Base-by-base conservation (phyloP, 2,329 filamentous ascomycete species). In the Ambrosiella cleistominuta region DNA sequence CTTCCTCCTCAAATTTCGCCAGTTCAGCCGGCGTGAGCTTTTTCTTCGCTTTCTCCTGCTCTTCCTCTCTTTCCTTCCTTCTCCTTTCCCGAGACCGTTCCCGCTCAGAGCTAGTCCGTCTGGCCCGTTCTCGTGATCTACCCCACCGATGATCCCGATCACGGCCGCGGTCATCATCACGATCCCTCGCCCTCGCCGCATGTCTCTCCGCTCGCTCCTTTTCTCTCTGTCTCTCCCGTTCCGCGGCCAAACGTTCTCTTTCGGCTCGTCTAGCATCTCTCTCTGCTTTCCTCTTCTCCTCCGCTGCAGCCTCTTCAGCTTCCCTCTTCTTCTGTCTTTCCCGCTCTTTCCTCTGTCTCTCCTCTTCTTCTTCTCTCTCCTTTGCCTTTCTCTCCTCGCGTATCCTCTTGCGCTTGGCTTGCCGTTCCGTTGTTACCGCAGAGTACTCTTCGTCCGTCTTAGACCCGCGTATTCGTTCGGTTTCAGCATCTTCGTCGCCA, bases 361-460 rank as follows among this genome's bases (percentile, higher is more conserved):
- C 79, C 65, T 79, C 81, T 58, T 83, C 76, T 39, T 80, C 77
- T 57, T 79, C 77, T 17, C 74, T 74, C 62, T 83, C 78, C 62
- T 80, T 77, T 50, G 74, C 74, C 56, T 77, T 73, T 15, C 82
- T 70, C 63, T 83, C 79, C 52, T 82, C 77, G 57, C 81, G 75
- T 8, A 81, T 72, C 39, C 75, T 75, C 61, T 83, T 80, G 9
- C 85, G 78, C 57, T 82, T 78, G 7, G 75, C 73, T 39, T 78
- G 73, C 54, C 81, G 79, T 6, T 71, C 73, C 8, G 79, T 76
- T 1, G 82, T 83, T 60, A 88, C 85, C 52, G 76, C 76, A 1
- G 79, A 81, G 67, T 89, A 91, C 54, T 85, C 81, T 58, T 83
- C 79, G 63, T 91, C 86, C 1, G 81, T 85, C 68, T 86, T 89